Base-by-base conservation (phyloP, 2,329 filamentous ascomycete species). In the Verticillium tricorpus region DNA sequence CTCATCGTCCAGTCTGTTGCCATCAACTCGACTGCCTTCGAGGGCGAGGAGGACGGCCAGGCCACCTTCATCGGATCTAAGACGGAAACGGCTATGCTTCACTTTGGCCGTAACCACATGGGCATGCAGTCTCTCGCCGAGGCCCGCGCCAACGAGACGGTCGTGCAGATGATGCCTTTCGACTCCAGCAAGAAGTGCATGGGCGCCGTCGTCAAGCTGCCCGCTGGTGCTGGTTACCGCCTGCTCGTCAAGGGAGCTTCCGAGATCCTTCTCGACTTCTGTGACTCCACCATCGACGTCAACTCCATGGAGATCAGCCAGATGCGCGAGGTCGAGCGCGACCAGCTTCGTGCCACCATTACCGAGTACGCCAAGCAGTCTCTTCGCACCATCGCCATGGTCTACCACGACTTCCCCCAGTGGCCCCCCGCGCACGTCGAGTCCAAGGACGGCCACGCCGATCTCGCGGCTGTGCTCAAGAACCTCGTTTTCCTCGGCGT, bases 321-420 rank as follows among this genome's bases (percentile, higher is more conserved):
- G 2, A 77, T 77, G n/a, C 84, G 55, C 3, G 32, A 63, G 2
- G 34, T 37, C 2, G 63, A 87, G 65, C 80, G 82, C 35, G 79
- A 85, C 55, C 80, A 78, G 1, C 74, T 89, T 39, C 79, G 79
- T 59, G 70, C 76, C 37, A 74, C 85, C 61, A 89, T 89, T 66
- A 81, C 83, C 59, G 78, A 79, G 5, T 89, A 88, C 67, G 86
- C 86, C 15, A 79, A 78, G 25, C 78, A 83, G 40, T 91, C 89
- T n/a, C 82, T 94, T 14, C 86, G 91, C 57, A 92, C 90, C 0
- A 92, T 94, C 60, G 90, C 85, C 19, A 80, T 93, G 65, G 82
- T 90, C 5, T 93, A 91, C 73, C 83, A 85, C 56, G 91, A 95
- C 66, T 92, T 90, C 63, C 82, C 87, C 32, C 80, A 78, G 62